Conservation (phyloP, 768 basidiomycete species). For the Inosperma sp. region DNA sequence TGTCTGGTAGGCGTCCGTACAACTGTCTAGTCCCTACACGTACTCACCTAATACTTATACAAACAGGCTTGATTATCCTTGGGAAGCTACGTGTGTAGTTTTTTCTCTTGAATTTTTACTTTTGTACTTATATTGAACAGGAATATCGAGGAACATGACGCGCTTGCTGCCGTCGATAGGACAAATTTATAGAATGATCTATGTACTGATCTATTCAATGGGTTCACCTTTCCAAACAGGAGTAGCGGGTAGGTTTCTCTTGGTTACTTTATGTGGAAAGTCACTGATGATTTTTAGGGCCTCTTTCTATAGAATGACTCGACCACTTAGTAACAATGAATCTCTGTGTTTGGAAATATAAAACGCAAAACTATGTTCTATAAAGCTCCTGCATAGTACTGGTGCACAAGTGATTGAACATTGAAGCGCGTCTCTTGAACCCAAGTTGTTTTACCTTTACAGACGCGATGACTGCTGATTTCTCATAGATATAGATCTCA, state of each 20-base stretch:
- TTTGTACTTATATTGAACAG: constrained; percentile 32
- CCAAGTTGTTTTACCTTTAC: not conserved
- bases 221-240: not conserved
- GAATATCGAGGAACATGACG: constrained; percentile 74
- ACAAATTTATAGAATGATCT: not conserved
- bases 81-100: constrained; percentile 65
- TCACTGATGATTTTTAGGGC: no score
- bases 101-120: not conserved
- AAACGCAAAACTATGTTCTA: no score
- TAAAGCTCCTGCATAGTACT: no score
- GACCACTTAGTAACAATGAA: no score
- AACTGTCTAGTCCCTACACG: not conserved
- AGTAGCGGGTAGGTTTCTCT: not conserved
- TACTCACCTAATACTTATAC: constrained; percentile 4
- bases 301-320: no score
- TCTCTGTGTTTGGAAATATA: no score
- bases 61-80: constrained; percentile 76
- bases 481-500: not conserved
- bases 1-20: constrained; percentile 17
- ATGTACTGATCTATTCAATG: not conserved
- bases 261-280: no score
- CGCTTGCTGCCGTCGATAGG: constrained; percentile 38
- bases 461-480: not conserved
- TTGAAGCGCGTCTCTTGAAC: not conserved
- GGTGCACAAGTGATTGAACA: not conserved